Evolutionary conservation across 1,284 basidiomycete genomes (phyloP).

Genomic region (Cutaneotrichosporon cavernicola): DNA sequence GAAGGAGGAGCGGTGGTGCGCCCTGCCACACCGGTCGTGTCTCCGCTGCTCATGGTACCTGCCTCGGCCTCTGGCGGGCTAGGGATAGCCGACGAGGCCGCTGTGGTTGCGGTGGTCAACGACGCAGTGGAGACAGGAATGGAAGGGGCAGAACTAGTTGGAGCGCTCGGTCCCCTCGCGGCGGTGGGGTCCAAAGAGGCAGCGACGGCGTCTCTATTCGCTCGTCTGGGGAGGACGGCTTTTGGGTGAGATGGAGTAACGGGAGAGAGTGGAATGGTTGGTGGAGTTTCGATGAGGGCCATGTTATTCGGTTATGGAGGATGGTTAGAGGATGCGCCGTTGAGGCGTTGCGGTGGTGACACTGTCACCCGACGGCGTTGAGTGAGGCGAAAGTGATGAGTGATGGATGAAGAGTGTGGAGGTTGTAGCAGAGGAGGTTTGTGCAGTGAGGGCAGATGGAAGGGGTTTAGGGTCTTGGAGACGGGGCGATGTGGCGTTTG

Average conservation of each 20-base stretch:
- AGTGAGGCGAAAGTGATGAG: not conserved
- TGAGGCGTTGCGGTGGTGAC: not conserved
- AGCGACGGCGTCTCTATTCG: conserved; percentile 4
- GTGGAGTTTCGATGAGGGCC: conserved; percentile 4
- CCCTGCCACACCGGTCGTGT: not conserved
- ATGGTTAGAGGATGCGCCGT: not conserved
- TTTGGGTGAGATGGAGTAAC: conserved; percentile 11
- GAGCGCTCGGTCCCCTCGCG: conserved; percentile 3
- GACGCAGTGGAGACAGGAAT: conserved; percentile 18
- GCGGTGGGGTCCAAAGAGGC: conserved; percentile 4
- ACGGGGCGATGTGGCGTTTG: not conserved
- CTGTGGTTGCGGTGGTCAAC: conserved; percentile 24
- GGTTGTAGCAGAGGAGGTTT: not conserved
- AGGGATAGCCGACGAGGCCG: conserved; percentile 22
- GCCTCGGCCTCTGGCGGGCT: conserved; percentile 19
- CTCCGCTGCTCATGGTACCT: not conserved
- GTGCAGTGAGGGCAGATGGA: not conserved
- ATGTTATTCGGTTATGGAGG: not conserved
- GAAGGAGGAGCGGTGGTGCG: not conserved
- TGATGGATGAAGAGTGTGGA: not conserved
- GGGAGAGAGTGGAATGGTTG: not conserved
- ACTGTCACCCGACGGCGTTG: not conserved
- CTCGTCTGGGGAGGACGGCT: conserved; percentile 14
- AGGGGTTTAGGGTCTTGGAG: not conserved
- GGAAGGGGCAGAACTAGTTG: conserved; percentile 14